A percentile compares a stretch with the other conserved stretches of the same genome.
Evolutionary conservation across 2,329 filamentous ascomycete species (phyloP).

Genomic region (Thelonectria discophora): DNA sequence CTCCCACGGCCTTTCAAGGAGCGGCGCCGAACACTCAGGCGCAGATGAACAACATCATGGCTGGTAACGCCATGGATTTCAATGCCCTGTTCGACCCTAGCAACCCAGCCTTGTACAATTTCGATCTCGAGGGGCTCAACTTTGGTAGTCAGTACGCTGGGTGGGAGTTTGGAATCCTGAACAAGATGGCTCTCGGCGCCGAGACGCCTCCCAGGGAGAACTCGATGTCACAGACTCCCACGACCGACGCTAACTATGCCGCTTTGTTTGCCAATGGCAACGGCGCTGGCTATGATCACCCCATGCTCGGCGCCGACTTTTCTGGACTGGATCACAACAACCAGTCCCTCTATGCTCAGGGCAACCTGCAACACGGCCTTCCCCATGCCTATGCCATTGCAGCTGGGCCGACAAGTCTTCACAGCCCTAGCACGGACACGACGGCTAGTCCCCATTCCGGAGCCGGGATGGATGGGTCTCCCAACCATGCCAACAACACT

Average conservation of each 20-base stretch:
- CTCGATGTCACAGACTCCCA: conserved; percentile 54
- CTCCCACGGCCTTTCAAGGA: conserved; percentile 76
- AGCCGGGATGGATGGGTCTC: conserved; percentile 64
- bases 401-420: conserved; percentile 68
- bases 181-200: conserved; percentile 84
- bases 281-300: conserved; percentile 60
- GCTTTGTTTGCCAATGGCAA: conserved; percentile 62
- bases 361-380: conserved; percentile 68
- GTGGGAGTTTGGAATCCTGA: conserved; percentile 94
- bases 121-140: conserved; percentile 86
- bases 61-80: conserved; percentile 61
- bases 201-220: conserved; percentile 78
- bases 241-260: conserved; percentile 51
- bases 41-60: conserved; percentile 59
- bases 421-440: conserved; percentile 71
- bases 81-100: conserved; percentile 84
- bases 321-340: conserved; percentile 60
- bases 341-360: conserved; percentile 60
- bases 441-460: conserved; percentile 68
- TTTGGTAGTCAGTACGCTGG: conserved; percentile 97
- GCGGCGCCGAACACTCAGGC: conserved; percentile 58
- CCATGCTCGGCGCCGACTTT: conserved; percentile 62
- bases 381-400: conserved; percentile 73
- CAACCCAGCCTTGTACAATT: conserved; percentile 93
- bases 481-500: conserved; percentile 42